These are phyloP conservation scores for Cynara cardunculus DNA, from an alignment of 129 eudicot genomes.

Conservation along the genomic window DNA sequence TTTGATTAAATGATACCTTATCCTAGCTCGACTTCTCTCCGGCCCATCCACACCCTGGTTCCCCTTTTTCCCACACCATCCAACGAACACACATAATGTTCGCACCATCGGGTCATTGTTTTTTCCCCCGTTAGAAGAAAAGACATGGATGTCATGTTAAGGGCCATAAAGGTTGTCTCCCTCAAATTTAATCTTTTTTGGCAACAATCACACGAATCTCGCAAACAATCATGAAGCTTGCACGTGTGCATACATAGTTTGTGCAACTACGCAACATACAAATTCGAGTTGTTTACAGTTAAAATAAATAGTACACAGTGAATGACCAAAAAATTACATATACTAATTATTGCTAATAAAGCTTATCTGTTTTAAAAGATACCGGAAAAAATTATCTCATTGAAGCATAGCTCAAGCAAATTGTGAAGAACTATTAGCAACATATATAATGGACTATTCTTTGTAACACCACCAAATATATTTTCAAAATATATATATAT, in stretches of 20 bases:
- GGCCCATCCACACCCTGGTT: background rate
- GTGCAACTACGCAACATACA: background rate
- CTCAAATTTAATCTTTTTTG: background rate
- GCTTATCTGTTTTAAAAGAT: background rate
- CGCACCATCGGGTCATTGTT: background rate
- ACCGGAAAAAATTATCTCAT: background rate
- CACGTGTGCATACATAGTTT: background rate
- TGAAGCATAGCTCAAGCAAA: background rate
- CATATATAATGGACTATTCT: background rate
- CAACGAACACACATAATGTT: background rate
- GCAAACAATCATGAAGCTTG: background rate
- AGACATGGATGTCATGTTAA: background rate
- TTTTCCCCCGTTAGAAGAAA: background rate
- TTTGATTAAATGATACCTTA: background rate
- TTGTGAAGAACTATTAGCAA: background rate
- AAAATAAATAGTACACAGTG: background rate
- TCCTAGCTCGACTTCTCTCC: background rate
- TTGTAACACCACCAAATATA: background rate
- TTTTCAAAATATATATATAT: too few species aligned
- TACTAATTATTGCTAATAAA: background rate
- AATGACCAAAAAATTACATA: too few species aligned
- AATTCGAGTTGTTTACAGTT: background rate
- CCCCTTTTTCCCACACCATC: constrained; percentile 5
- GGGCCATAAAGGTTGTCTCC: constrained; percentile 1
- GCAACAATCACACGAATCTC: background rate